Evolutionary conservation across 1,284 basidiomycete species (phyloP), one percentile per base, ranked within the genome.

Genomic region (Amylostereum chailletii): DNA sequence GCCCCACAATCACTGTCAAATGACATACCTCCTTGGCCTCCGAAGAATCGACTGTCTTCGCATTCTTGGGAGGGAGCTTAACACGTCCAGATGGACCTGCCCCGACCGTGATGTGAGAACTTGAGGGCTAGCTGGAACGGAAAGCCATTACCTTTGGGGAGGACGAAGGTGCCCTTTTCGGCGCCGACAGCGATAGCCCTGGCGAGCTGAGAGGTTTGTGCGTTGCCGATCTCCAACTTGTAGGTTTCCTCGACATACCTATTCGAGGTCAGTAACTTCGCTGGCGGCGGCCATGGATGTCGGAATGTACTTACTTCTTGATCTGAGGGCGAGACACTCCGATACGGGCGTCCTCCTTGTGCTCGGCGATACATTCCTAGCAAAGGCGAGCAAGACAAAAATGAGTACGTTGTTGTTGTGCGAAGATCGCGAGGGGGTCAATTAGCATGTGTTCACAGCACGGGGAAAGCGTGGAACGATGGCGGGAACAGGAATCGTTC

Each of bases 301-400:
- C 19, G 19, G 19, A 19, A 19, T 19, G 19, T 58, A 59, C 63
- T 48, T 64, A 86, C 92, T 92, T 94, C 81, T 95, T 95, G 72
- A 96, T 91, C 62, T 86, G 83, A 52, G 86, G 89, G 50, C 93
- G 87, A 59, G 91, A 94, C 57, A 94, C 90, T 66, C 93, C 93
- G 54, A 67, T 65, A 56, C 92, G 88, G 53, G 86, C 81, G 54
- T 92, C 90, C 37, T 89, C 86, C 30, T 80, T 76, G 68, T 86
- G 73, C 48, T 74, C 77, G 55, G 75, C 68, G 68, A 95, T 90
- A 61, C 88, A 90, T 73, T 94, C 90, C 85, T 87, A 67, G 19
- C 55, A 47, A 58, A 51, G 50, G 53, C 46, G 50, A 47, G 32
- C 34, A 40, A 36, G 41, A 7, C 42, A 42, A 52, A 34, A 53